A percentile compares a stretch with the other conserved stretches of the same genome.
Evolutionary conservation across 805 yeast species (phyloP).

Genomic region (Myxozyma neglecta): DNA sequence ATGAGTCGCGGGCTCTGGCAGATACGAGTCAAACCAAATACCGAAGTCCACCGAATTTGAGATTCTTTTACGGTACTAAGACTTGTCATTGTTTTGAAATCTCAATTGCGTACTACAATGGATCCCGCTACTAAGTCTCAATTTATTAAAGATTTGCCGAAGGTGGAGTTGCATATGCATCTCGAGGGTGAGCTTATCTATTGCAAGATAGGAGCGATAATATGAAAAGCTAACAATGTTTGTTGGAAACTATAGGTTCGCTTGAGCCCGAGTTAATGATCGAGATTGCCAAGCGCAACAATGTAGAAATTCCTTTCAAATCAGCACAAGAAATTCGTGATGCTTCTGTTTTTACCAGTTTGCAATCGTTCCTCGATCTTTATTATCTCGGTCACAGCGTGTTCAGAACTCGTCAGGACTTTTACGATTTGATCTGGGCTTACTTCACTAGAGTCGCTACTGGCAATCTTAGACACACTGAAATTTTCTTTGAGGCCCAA

Average conservation of each 20-base stretch:
- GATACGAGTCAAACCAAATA: background rate
- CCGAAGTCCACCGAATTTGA: background rate
- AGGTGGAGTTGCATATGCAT: slow-evolving; percentile 86
- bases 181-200: slow-evolving; percentile 59
- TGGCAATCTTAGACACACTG: slow-evolving; percentile 30
- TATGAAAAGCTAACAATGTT: background rate
- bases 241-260: slow-evolving; percentile 37
- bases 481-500: slow-evolving; percentile 33
- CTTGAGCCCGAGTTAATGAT: slow-evolving; percentile 72
- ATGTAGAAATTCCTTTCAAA: slow-evolving; percentile 56
- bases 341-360: slow-evolving; percentile 61
- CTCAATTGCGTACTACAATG: slow-evolving; percentile 11
- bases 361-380: slow-evolving; percentile 76
- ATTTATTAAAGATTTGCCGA: slow-evolving; percentile 71
- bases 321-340: slow-evolving; percentile 56
- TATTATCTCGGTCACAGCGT: slow-evolving; percentile 82
- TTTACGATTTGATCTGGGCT: slow-evolving; percentile 73
- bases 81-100: background rate
- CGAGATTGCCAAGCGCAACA: slow-evolving; percentile 66
- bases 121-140: slow-evolving; percentile 30
- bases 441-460: slow-evolving; percentile 49
- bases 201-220: background rate
- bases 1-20: slow-evolving; percentile 8
- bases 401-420: slow-evolving; percentile 67
- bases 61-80: background rate